A percentile compares a stretch with the other conserved stretches of the same genome.
Conservation (phyloP, 139 green algal species). For the Closterium sp. region DNA sequence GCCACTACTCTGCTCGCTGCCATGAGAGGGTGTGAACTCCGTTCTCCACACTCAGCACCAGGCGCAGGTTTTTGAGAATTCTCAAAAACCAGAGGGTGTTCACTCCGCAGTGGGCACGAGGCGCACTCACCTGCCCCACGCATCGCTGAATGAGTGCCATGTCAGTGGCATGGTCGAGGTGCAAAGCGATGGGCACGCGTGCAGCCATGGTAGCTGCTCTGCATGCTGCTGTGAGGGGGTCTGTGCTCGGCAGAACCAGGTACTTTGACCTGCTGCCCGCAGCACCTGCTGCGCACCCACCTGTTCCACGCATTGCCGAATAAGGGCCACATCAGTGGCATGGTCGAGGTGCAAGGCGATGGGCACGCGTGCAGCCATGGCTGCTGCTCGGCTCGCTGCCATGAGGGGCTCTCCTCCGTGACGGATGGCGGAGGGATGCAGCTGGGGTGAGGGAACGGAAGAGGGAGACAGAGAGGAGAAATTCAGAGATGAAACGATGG, state of each 20-base stretch:
- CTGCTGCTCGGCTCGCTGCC: neutral
- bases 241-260: no score
- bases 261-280: no score
- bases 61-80: no score
- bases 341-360: constrained; percentile 50
- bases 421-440: constrained; percentile 30
- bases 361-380: constrained; percentile 20
- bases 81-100: no score
- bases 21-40: no score
- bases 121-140: neutral
- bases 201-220: constrained; percentile 3
- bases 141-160: neutral
- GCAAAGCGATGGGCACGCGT: constrained; percentile 37
- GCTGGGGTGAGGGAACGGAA: neutral
- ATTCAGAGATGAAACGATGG: no score
- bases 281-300: neutral
- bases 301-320: neutral
- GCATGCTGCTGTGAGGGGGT: no score
- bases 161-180: constrained; percentile 37
- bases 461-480: neutral
- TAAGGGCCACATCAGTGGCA: neutral
- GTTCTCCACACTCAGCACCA: no score
- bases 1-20: no score
- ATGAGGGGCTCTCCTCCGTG: constrained; percentile 27
- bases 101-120: no score